phyloP scores from a whole-genome alignment of 164 flowering plant species.

The Liriodendron chinense region DNA sequence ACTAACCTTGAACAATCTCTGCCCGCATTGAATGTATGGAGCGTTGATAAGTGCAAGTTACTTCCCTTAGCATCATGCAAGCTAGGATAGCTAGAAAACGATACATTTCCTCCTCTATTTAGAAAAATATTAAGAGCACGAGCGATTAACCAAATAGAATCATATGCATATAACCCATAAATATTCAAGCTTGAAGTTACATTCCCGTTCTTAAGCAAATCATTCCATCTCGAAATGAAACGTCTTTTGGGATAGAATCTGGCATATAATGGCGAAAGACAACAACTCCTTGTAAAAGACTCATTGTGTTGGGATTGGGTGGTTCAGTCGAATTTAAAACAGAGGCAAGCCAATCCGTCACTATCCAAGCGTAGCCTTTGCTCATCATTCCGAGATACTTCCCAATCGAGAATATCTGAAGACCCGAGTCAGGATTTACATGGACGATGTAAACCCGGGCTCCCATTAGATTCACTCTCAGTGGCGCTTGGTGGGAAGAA shows the following conservation, averaged over 20 bases:
- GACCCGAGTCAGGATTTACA: constrained; percentile 79
- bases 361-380: constrained; percentile 83
- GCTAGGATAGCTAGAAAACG: constrained; percentile 57
- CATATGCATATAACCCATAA: constrained; percentile 84
- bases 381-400: constrained; percentile 62
- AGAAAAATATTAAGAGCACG: constrained; percentile 64
- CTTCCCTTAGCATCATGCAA: constrained; percentile 43
- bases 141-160: constrained; percentile 81
- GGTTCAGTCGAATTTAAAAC: constrained; percentile 51
- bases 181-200: constrained; percentile 42
- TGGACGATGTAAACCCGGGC: constrained; percentile 83
- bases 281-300: constrained; percentile 75
- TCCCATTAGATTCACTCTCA: constrained; percentile 54
- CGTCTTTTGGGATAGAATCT: constrained; percentile 47
- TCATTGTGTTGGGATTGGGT: constrained; percentile 29
- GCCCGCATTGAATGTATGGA: constrained; percentile 61
- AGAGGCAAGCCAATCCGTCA: constrained; percentile 93
- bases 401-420: constrained; percentile 55
- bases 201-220: constrained; percentile 24
- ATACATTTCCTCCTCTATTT: constrained; percentile 46
- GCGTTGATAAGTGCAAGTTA: constrained; percentile 37
- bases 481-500: constrained; percentile 55
- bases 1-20: constrained; percentile 38
- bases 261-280: constrained; percentile 75
- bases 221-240: constrained; percentile 53